These are phyloP conservation scores for Ichthyophthirius multifiliis DNA, from an alignment of 169 alveolate genomes.

Conservation along the genomic window DNA sequence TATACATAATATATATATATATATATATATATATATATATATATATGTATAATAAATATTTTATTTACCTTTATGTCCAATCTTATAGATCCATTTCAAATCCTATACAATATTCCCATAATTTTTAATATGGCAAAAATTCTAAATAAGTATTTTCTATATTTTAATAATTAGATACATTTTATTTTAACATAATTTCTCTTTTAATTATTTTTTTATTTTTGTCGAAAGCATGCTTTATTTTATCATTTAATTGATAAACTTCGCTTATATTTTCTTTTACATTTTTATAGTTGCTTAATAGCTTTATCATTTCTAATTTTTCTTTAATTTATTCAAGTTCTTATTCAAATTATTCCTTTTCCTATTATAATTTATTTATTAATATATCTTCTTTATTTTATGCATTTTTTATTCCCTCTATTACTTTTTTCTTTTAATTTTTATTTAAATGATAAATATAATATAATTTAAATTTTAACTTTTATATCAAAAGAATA, in stretches of 20 bases:
- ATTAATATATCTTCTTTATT: constrained; percentile 50
- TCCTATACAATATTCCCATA: constrained; percentile 48
- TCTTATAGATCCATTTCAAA: constrained; percentile 40
- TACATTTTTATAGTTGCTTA: constrained; percentile 38
- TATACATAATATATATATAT: too few relatives aligned
- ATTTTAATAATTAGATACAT: constrained; percentile 34
- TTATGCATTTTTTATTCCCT: constrained; percentile 44
- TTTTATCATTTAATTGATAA: constrained; percentile 35
- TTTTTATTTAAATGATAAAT: too few relatives aligned
- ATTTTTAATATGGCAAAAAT: constrained; percentile 46
- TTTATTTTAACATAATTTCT: constrained; percentile 45
- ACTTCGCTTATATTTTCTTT: constrained; percentile 49
- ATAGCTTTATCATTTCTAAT: constrained; percentile 44
- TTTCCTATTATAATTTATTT: constrained; percentile 50
- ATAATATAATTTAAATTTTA: too few relatives aligned
- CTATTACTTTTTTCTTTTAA: constrained; percentile 34
- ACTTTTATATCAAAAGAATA: constrained; percentile 52
- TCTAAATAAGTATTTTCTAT: not conserved
- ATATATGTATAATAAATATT: not conserved
- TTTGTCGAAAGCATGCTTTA: constrained; percentile 38
- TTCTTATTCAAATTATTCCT: constrained; percentile 45
- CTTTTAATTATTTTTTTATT: constrained; percentile 55
- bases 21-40: not conserved
- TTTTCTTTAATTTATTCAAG: constrained; percentile 24
- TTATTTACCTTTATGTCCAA: constrained; percentile 44